Evolutionary conservation across 129 eudicot genomes (phyloP), one percentile per base, ranked within the genome.

Genomic region (Dittrichia graveolens): DNA sequence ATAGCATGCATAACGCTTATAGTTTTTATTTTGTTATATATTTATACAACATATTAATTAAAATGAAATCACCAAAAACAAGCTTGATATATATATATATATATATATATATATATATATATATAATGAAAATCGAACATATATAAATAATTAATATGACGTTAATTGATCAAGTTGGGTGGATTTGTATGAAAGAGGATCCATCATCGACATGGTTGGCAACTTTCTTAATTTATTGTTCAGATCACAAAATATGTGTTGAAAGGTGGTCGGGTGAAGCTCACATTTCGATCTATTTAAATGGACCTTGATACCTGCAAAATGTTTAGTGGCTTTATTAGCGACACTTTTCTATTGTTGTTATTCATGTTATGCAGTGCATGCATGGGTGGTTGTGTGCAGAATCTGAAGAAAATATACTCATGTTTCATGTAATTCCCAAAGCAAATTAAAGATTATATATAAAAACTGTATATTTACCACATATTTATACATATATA

Each of bases 201-300:
- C 6, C 18, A 45, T 18, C 24, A 10, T 47, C n/a, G 58, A 67
- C 7, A 5, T 63, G 71, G 59, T 43, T 67, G 58, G 24, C 59
- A 47, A 47, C 31, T n/a, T n/a, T n/a, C n/a, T 67, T 34, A 24
- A 24, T 24, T 24, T 46, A 59, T 59, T 72, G 76, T 67, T 72
- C 76, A 44, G 65, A 54, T 65, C 67, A 65, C 73, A 55, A 75
- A 54, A 65, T n/a, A n/a, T 65, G 37, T 34, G 73, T 75, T 75
- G 79, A 65, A 75, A 75, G 66, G 48, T 75, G 73, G 79, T 75
- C 73, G 65, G 72, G 65, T 65, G 66, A 54, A 75, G 73, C 79
- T 75, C 73, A 43, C 43, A 31, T 65, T 55, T 57, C n/a, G n/a
- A n/a, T n/a, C 67, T 67, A 75, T 54, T 70, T 65, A 75, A 75